Evolutionary conservation across 305 asterid genomes (phyloP).

Genomic region (Rubia peregrina): DNA sequence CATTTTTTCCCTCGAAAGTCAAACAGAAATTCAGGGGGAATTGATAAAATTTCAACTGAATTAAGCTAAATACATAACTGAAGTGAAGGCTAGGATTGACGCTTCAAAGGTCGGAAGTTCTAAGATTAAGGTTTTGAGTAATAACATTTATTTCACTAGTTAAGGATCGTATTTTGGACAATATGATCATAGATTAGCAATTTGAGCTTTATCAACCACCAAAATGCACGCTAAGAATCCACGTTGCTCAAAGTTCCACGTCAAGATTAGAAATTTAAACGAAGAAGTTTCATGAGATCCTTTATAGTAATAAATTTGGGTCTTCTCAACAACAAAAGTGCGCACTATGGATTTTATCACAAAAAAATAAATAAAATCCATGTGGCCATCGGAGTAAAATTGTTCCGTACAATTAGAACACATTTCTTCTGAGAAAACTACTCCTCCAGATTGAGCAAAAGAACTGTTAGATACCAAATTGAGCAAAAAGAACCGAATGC

Average conservation of each 20-base stretch:
- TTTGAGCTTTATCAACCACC: background rate
- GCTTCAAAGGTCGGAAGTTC: no score
- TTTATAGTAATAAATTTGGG: background rate
- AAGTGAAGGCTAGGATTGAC: no score
- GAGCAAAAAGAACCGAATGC: background rate
- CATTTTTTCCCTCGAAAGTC: no score
- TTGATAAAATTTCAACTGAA: no score
- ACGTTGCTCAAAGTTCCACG: background rate
- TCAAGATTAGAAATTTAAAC: background rate
- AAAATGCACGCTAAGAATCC: background rate
- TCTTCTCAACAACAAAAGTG: background rate
- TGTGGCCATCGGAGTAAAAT: background rate
- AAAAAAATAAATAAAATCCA: background rate
- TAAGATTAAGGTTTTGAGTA: no score
- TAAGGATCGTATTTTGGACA: background rate
- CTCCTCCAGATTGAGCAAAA: background rate
- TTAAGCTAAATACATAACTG: no score
- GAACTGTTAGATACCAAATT: background rate
- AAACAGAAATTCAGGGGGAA: no score
- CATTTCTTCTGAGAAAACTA: background rate
- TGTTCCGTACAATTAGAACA: background rate
- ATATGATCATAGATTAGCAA: background rate
- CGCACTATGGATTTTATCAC: background rate
- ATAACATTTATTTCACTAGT: background rate
- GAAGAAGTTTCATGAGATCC: background rate